Conservation (phyloP, 495 filamentous ascomycete species). For the Xylaria longipes region DNA sequence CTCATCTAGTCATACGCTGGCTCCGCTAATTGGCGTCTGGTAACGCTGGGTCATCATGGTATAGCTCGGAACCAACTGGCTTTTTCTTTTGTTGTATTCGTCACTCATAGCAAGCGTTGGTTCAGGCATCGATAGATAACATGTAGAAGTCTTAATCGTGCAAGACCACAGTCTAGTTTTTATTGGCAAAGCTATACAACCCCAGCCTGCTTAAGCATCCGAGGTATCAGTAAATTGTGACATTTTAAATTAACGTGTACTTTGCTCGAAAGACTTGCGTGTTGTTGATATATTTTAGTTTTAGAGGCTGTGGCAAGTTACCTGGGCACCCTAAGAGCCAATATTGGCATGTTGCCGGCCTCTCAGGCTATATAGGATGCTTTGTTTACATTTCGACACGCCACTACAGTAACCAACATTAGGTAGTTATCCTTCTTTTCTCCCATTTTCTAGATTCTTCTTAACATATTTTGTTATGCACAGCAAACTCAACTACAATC, state of each 20-base stretch:
- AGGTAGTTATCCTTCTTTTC: neutral
- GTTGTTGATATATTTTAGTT: neutral
- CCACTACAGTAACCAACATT: neutral
- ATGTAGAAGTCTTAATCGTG: neutral
- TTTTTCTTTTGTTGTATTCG: slow-evolving; percentile 10
- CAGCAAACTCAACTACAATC: neutral
- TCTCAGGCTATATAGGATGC: neutral
- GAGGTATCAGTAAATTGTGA: no score
- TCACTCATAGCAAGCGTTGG: slow-evolving; percentile 6
- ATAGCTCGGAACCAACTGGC: neutral
- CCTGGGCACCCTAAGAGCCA: neutral
- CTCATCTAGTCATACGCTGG: slow-evolving; percentile 29
- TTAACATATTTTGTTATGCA: no score
- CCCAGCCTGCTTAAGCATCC: neutral
- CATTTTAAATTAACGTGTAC: neutral
- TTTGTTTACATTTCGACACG: neutral
- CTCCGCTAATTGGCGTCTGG: neutral
- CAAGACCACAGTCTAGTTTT: neutral
- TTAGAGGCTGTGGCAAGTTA: neutral
- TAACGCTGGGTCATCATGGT: neutral
- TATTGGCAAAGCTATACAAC: neutral
- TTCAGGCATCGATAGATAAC: slow-evolving; percentile 1
- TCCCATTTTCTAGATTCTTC: neutral
- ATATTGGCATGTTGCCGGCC: neutral
- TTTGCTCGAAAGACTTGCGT: neutral